Evolutionary conservation across 2,329 filamentous ascomycete genomes (phyloP), one percentile per base, ranked within the genome.

Genomic region (Stemphylium lycopersici): DNA sequence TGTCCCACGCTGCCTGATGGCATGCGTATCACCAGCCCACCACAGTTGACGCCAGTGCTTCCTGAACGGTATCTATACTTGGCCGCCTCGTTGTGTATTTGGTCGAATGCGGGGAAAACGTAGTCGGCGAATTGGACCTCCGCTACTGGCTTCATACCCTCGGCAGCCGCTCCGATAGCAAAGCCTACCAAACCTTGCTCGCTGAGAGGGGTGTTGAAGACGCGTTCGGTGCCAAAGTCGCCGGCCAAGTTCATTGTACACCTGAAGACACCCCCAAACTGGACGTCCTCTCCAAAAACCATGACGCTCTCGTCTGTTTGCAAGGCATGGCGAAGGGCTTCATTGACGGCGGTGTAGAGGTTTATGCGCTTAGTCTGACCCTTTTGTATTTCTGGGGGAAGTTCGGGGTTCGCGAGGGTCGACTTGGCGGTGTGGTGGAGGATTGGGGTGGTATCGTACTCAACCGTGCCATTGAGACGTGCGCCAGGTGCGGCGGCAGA

Each of bases 111-210:
- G 2, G 93, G 93, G 73, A 88, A 96, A 49, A 96, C 87, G 73
- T 97, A 97, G 73, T 97, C 93, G 55, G 93, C 93, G 70, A 97
- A 97, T 73, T 97, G 93, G 50, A 97, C 92, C 79, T 99, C 95
- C 0, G 93, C 93, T 20, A 98, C 85, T 0, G 95, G 91, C 52
- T 89, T 89, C 90, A 96, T 92, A 20, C 93, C 93, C 78, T 96
- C 90, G 6, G 91, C 90, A 0, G 93, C 93, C 32, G 88, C 86
- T 2, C 95, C 95, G 63, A 98, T 92, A 10, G 89, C 95, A 70
- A 98, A 98, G 0, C 95, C 95, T 55, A 96, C 84, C 62, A 99
- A 93, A 1, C 93, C 95, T 76, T 98, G 95, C 73, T 99, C 95
- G 31, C 89, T 91, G 63, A 99, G 78, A 0, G 95, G 95, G 15